Conservation (phyloP, 345 rosid genomes). For the Rhizophora mangle region DNA sequence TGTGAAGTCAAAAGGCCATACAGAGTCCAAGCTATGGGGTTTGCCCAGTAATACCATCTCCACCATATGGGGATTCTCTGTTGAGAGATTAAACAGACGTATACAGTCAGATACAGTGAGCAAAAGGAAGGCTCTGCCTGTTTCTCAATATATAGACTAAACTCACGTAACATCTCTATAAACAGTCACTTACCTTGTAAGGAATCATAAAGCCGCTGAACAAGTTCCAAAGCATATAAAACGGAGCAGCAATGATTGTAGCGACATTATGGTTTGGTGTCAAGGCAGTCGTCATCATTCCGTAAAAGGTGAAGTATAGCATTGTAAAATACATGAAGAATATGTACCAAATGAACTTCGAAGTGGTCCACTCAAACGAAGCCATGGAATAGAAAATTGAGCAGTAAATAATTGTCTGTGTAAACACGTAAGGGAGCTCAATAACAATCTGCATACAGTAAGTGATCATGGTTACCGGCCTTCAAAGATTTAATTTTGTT, state of each 20-base stretch:
- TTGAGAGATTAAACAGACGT: background rate
- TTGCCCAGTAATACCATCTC: slow-evolving; percentile 99
- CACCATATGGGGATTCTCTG: slow-evolving; percentile 98
- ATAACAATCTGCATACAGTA: slow-evolving; percentile 60
- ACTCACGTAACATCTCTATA: too few relatives aligned
- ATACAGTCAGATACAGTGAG: too few relatives aligned
- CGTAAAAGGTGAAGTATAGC: slow-evolving; percentile 90
- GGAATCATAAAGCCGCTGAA: slow-evolving; percentile 97
- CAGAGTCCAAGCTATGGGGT: slow-evolving; percentile 89
- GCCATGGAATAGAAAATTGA: slow-evolving; percentile 91
- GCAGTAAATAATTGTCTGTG: slow-evolving; percentile 68
- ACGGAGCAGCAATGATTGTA: slow-evolving; percentile 83
- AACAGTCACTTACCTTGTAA: slow-evolving; percentile 54
- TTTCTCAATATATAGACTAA: too few relatives aligned
- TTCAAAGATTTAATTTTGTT: background rate
- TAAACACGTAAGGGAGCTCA: slow-evolving; percentile 89
- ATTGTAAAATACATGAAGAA: slow-evolving; percentile 91
- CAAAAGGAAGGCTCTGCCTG: too few relatives aligned
- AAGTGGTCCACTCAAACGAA: slow-evolving; percentile 69
- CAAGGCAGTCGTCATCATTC: slow-evolving; percentile 97
- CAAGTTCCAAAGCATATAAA: slow-evolving; percentile 99
- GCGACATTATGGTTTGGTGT: slow-evolving; percentile 97
- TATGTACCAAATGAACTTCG: slow-evolving; percentile 84
- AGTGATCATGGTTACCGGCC: slow-evolving; percentile 2
- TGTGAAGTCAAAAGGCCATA: slow-evolving; percentile 87